Evolutionary conservation across 2,329 filamentous ascomycete species (phyloP).

Genomic region (Dothistroma septosporum): DNA sequence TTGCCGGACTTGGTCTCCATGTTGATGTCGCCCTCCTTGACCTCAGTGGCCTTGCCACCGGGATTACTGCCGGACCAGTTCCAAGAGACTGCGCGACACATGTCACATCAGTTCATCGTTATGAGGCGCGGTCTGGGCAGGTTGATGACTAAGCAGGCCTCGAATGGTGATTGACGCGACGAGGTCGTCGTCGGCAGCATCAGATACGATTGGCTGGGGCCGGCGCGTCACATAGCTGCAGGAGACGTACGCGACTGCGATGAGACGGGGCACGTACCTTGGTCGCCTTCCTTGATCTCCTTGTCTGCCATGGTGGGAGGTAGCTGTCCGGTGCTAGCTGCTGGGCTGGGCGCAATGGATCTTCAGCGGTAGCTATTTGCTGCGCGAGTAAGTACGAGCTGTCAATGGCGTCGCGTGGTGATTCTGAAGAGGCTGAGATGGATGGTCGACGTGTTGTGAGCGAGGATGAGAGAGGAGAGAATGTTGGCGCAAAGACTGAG

Average conservation of each 20-base stretch:
- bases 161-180: conserved; percentile 17
- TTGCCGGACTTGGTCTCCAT: conserved; percentile 61
- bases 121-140: background rate
- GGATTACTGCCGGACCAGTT: conserved; percentile 56
- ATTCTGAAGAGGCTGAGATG: conserved; percentile 12
- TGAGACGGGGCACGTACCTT: conserved; percentile 26
- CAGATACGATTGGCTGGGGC: conserved; percentile 11
- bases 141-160: conserved; percentile 23
- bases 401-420: conserved; percentile 22
- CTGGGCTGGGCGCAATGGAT: conserved; percentile 22
- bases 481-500: background rate
- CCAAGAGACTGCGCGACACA: conserved; percentile 54
- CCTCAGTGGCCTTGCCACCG: conserved; percentile 55
- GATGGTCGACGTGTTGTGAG: background rate
- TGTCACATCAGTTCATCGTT: conserved; percentile 11
- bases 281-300: conserved; percentile 46
- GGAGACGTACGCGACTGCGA: conserved; percentile 14
- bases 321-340: conserved; percentile 5
- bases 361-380: conserved; percentile 9
- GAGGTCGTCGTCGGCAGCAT: conserved; percentile 3
- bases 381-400: conserved; percentile 12
- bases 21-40: conserved; percentile 55
- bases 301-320: conserved; percentile 42
- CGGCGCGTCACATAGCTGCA: conserved; percentile 15
- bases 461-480: conserved; percentile 2